Conservation (phyloP, 2,329 filamentous ascomycete genomes). For the Trichoderma sp. region DNA sequence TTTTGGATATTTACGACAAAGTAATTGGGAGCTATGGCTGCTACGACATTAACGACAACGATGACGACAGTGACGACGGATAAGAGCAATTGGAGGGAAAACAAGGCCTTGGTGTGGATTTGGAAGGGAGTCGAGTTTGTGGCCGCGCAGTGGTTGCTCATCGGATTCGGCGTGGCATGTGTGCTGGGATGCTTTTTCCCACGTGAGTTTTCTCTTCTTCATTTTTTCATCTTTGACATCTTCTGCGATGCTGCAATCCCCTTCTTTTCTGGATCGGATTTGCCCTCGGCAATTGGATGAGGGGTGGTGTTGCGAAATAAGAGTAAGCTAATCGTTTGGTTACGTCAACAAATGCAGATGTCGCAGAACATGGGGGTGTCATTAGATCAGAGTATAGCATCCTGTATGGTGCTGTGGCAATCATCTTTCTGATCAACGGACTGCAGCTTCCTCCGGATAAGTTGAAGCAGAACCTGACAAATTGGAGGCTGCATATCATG, state of each 20-base stretch:
- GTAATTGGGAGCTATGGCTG: neutral
- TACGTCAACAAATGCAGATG: constrained; percentile 20
- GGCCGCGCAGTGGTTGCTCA: constrained; percentile 61
- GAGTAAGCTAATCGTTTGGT: neutral
- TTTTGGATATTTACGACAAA: neutral
- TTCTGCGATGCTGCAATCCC: neutral
- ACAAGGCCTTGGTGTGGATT: neutral
- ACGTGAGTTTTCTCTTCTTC: constrained; percentile 31
- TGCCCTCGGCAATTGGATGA: neutral
- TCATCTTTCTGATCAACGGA: constrained; percentile 71
- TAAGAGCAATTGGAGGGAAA: neutral
- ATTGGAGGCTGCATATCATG: constrained; percentile 66
- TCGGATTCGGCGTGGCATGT: constrained; percentile 56
- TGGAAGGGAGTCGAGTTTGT: constrained; percentile 34
- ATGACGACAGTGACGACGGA: neutral
- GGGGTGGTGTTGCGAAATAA: neutral
- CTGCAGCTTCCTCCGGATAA: constrained; percentile 64
- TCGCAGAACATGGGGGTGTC: constrained; percentile 47
- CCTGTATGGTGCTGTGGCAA: constrained; percentile 64
- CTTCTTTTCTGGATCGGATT: neutral
- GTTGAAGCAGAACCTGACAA: constrained; percentile 57
- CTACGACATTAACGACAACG: neutral
- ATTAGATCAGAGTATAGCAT: constrained; percentile 58
- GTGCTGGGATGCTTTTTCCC: constrained; percentile 46
- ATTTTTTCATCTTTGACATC: neutral